phyloP scores from a whole-genome alignment of 2,329 filamentous ascomycete species.

The Bipolaris sorokiniana region DNA sequence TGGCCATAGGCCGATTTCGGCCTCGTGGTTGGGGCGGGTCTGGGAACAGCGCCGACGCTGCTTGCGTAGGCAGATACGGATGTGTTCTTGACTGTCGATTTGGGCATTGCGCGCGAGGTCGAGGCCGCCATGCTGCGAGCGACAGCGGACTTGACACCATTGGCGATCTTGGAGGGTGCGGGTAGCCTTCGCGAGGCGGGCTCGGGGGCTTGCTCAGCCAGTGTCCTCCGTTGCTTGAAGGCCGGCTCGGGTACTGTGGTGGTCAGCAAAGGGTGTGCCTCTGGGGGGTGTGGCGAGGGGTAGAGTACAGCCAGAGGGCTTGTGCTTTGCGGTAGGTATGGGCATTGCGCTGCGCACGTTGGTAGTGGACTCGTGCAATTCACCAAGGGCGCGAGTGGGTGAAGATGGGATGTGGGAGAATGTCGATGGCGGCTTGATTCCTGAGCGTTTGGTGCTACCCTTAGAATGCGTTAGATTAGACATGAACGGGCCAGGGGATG shows the following conservation, averaged over 20 bases:
- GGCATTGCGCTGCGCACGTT: conserved; percentile 61
- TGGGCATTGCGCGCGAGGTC: conserved; percentile 51
- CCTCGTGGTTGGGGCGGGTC: conserved; percentile 52
- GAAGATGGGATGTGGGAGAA: conserved; percentile 31
- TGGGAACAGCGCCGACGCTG: conserved; percentile 58
- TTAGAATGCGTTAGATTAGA: conserved; percentile 25
- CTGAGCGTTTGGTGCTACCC: conserved; percentile 38
- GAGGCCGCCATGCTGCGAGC: conserved; percentile 48
- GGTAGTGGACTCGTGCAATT: conserved; percentile 59
- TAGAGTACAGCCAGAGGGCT: conserved; percentile 56
- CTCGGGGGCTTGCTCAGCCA: conserved; percentile 57
- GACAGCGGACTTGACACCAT: conserved; percentile 55
- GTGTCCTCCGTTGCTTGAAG: conserved; percentile 57
- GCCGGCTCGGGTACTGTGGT: conserved; percentile 54
- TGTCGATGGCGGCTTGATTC: conserved; percentile 39
- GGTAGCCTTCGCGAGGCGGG: conserved; percentile 51
- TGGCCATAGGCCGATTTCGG: conserved; percentile 58
- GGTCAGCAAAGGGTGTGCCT: conserved; percentile 27
- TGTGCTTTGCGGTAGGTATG: conserved; percentile 59
- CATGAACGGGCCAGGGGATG: conserved; percentile 10
- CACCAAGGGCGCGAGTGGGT: conserved; percentile 50
- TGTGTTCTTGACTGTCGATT: conserved; percentile 53
- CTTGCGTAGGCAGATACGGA: conserved; percentile 60
- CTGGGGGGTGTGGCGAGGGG: conserved; percentile 16
- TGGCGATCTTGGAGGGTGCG: conserved; percentile 50